Base-by-base conservation (phyloP, 2,329 filamentous ascomycete genomes). In the Ampelomyces quisqualis region DNA sequence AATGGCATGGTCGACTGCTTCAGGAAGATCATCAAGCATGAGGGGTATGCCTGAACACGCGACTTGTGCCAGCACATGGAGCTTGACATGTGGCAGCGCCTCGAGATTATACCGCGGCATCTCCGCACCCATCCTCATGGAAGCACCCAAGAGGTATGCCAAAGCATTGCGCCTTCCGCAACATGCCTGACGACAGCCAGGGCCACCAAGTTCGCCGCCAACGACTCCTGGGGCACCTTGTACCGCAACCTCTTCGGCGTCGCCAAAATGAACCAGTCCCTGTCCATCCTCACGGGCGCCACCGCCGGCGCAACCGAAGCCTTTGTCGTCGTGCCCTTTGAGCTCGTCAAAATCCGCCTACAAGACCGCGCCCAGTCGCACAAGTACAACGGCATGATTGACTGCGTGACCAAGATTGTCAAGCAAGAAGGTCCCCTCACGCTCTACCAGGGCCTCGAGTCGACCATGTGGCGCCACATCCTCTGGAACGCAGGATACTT, bases 1-100 rank as follows among this genome's bases (percentile, higher is more conserved):
- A 95, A 82, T 75, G 89, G 93, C 78, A 98, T 97, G 90, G 67
- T 96, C 45, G 93, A 98, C 73, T 97, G 91, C 78, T 95, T 98
- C 78, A 79, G 82, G 66, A 98, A 98, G 81, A 98, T 98, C 64
- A 82, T 98, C 70, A 86, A 82, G 73, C 85, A 94, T 69, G 93
- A 98, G 77, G 93, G 93, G 89, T 94, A 81, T 53, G 77, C 43
- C 31, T 28, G 19, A 35, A 30, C 23, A 27, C 15, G 33, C 30
- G 7, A 23, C 27, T n/a, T 32, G 33, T 18, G 24, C 38, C 5
- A 31, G 11, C 26, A 13, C 21, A 34, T 13, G 11, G 20, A 15
- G 8, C 41, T 45, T 64, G 34, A 66, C 47, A 32, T 29, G 17
- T 18, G 13, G 43, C 47, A 93, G 88, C 46, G 84, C 87, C 71